phyloP scores from a whole-genome alignment of 805 yeast genomes.

The Saccharomyces kudriavzevii region DNA sequence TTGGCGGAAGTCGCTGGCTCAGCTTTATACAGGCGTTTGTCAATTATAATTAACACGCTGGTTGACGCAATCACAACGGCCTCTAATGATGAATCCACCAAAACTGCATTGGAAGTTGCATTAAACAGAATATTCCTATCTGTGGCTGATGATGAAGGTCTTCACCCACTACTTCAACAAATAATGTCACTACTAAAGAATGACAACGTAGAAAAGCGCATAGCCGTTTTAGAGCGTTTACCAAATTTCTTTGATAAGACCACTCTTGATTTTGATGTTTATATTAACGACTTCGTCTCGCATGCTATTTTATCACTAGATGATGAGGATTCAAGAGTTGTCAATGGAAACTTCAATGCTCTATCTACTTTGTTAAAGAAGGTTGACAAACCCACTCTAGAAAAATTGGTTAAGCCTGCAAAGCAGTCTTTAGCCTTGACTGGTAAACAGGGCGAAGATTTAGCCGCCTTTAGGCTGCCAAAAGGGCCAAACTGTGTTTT shows the following conservation, averaged over 20 bases:
- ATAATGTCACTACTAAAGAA: constrained; percentile 66
- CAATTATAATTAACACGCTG: constrained; percentile 65
- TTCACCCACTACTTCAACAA: constrained; percentile 79
- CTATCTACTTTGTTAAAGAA: constrained; percentile 58
- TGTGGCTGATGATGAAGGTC: constrained; percentile 67
- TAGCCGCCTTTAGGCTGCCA: constrained; percentile 64
- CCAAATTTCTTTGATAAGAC: constrained; percentile 65
- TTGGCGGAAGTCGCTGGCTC: constrained; percentile 86
- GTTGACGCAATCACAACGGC: constrained; percentile 44
- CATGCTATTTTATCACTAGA: constrained; percentile 66
- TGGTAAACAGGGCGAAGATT: constrained; percentile 53
- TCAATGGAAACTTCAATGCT: constrained; percentile 56
- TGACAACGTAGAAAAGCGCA: constrained; percentile 59
- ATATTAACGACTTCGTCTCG: constrained; percentile 66
- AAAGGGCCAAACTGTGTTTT: constrained; percentile 81
- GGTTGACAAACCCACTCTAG: constrained; percentile 70
- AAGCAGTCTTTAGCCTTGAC: constrained; percentile 60
- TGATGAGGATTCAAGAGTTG: constrained; percentile 56
- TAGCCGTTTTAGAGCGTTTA: constrained; percentile 56
- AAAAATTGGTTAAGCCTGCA: constrained; percentile 72
- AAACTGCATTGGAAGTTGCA: constrained; percentile 40
- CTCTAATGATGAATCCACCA: constrained; percentile 29
- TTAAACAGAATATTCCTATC: constrained; percentile 66
- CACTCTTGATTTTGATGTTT: constrained; percentile 58
- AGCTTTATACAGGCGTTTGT: constrained; percentile 64